Base-by-base conservation (phyloP, 129 eudicot genomes). In the Tagetes erecta region DNA sequence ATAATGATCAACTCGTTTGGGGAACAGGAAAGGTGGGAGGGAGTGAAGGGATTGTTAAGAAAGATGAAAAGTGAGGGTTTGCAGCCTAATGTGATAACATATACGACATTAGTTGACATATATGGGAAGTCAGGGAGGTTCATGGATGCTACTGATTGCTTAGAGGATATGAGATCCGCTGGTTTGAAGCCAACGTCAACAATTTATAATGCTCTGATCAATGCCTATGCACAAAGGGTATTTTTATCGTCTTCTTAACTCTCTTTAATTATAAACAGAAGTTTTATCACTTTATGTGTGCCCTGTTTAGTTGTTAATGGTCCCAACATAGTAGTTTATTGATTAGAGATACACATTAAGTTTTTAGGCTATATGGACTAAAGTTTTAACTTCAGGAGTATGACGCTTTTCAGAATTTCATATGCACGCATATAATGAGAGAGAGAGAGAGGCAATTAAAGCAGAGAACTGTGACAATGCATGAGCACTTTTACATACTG, bases 191-290 rank as follows among this genome's bases (percentile, higher is more conserved):
- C 97, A 14, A 90, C 98, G 3, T 68, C 96, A 5, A 85, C 97
- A 8, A 94, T 91, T 94, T 94, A 94, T 83, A 94, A 94, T 81
- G 98, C 98, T n/a, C 72, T 94, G 83, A 94, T 94, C 70, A 94
- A 94, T 82, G 98, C 97, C 59, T 94, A 94, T 73, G 98, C 98
- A 30, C 98, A 88, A 75, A 88, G 87, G 91, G 98, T 94, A 91
- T 55, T 71, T 81, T 75, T 5, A 39, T 55, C 49, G 47, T 70
- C 53, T 31, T 38, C 35, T 44, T 55, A 36, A 50, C 63, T 73
- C 3, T 47, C 0, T 50, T 8, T 50, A 14, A 6, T 67, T 36
- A 66, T 44, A 8, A 75, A 50, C 33, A 75, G 8, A 67, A 27
- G 35, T 41, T 8, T 7, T 51, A 34, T 20, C 27, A 33, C 40